Base-by-base conservation (phyloP, 2,329 filamentous ascomycete species). In the Penicillium hordei region DNA sequence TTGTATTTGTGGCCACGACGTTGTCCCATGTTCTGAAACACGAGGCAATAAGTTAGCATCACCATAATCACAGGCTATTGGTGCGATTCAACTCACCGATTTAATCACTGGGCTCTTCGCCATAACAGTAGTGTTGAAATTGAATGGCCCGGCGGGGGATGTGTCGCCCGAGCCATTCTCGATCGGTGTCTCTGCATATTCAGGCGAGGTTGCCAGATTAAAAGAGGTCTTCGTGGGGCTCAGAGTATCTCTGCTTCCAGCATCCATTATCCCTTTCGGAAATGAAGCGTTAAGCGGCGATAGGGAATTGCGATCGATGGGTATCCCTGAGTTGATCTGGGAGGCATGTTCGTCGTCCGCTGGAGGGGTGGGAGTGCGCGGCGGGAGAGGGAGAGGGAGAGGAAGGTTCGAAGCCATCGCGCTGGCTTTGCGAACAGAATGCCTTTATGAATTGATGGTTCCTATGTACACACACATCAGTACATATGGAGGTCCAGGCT, bases 1-100 rank as follows among this genome's bases (percentile, higher is more conserved):
- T 97, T 96, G 82, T 99, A 99, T 74, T 94, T 92, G 79, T 99
- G 94, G 61, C 94, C 94, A 60, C 93, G 89, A 64, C 94, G 87
- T 75, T 96, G 91, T 62, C 93, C 93, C 62, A 97, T 86, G 67
- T 91, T 93, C 88, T 95, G 74, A 17, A 45, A 25, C 6, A 27
- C 52, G 60, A 31, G 27, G 25, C 56, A 53, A 66, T 51, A 72
- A 63, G 40, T 66, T 66, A 65, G 61, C 31, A 56, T n/a, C 17
- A n/a, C n/a, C 21, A 17, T 10, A 10, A 39, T 19, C 13, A 19
- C 15, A 23, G 4, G n/a, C 12, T n/a, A 10, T 21, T 7, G 15
- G 36, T 17, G 44, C 13, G n/a, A 51, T 78, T 83, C 43, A 79
- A 55, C 69, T 59, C 60, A 92, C 89, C 64, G 90, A 89, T 79